Evolutionary conservation across 192 early-diverging fungal genomes (phyloP).

Genomic region (Haplosporangium gracile): DNA sequence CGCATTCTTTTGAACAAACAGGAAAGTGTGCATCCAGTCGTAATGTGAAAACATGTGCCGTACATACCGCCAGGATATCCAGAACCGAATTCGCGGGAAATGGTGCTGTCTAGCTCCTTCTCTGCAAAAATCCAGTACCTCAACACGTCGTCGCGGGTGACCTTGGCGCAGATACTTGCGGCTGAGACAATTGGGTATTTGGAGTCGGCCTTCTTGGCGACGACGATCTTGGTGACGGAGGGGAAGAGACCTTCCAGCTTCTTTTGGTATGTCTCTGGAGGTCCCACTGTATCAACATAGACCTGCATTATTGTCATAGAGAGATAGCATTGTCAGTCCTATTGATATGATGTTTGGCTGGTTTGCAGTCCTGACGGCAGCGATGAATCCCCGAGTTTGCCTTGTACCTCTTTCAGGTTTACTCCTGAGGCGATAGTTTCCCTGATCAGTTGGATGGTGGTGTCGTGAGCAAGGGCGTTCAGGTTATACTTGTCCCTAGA

Average conservation of each 20-base stretch:
- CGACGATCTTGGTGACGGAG: slow-evolving; percentile 76
- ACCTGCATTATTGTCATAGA: slow-evolving; percentile 60
- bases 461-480: slow-evolving; percentile 93
- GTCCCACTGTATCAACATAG: slow-evolving; percentile 97
- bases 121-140: slow-evolving; percentile 79
- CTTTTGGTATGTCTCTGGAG: slow-evolving; percentile 85
- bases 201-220: slow-evolving; percentile 95
- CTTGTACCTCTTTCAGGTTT: slow-evolving; percentile 75
- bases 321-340: neutral
- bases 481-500: slow-evolving; percentile 88
- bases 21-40: neutral
- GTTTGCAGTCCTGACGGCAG: neutral
- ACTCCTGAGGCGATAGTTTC: slow-evolving; percentile 73
- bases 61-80: slow-evolving; percentile 86
- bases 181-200: slow-evolving; percentile 95
- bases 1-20: neutral
- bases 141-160: slow-evolving; percentile 79
- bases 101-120: slow-evolving; percentile 49
- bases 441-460: slow-evolving; percentile 89
- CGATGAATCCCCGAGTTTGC: neutral
- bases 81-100: slow-evolving; percentile 81
- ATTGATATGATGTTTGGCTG: neutral
- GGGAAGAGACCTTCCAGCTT: slow-evolving; percentile 87
- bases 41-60: neutral
- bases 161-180: slow-evolving; percentile 97